Percentiles rank a stretch among this genome's conserved stretches.
phyloP scores from a whole-genome alignment of 1,284 basidiomycete genomes.

The Schizopora paradoxa region DNA sequence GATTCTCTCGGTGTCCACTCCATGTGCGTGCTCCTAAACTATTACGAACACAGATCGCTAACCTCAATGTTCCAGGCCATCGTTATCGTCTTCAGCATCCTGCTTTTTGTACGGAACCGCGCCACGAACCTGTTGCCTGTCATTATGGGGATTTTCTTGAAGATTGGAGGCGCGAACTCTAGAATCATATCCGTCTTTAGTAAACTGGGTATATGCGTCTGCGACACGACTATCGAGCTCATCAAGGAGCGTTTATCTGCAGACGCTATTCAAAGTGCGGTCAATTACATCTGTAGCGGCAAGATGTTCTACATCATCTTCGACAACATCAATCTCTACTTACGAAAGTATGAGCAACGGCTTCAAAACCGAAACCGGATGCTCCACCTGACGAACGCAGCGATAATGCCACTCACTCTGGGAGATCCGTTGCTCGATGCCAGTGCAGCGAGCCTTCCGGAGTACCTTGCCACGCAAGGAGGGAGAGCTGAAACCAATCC shows the following conservation, averaged over 20 bases:
- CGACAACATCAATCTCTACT: conserved; percentile 30
- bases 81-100: conserved; percentile 22
- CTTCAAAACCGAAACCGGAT: conserved; percentile 21
- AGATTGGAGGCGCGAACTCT: conserved; percentile 24
- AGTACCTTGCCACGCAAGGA: conserved; percentile 18
- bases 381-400: conserved; percentile 23
- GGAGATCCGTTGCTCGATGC: conserved; percentile 5
- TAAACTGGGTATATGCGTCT: conserved; percentile 23
- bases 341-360: conserved; percentile 25
- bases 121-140: conserved; percentile 27
- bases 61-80: conserved; percentile 21
- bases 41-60: no score
- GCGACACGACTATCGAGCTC: conserved; percentile 22
- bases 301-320: conserved; percentile 23
- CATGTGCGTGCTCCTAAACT: conserved; percentile 5
- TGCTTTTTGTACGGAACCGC: conserved; percentile 25
- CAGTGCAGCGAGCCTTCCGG: conserved; percentile 17
- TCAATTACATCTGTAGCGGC: conserved; percentile 20
- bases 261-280: conserved; percentile 21
- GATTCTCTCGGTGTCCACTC: background rate
- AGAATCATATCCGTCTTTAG: conserved; percentile 25
- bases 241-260: conserved; percentile 24
- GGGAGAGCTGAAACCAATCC: conserved; percentile 14
- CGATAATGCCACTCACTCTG: conserved; percentile 16
- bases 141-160: conserved; percentile 27